phyloP scores from a whole-genome alignment of 352 stramenopile genomes.

The Pythium monospermum region DNA sequence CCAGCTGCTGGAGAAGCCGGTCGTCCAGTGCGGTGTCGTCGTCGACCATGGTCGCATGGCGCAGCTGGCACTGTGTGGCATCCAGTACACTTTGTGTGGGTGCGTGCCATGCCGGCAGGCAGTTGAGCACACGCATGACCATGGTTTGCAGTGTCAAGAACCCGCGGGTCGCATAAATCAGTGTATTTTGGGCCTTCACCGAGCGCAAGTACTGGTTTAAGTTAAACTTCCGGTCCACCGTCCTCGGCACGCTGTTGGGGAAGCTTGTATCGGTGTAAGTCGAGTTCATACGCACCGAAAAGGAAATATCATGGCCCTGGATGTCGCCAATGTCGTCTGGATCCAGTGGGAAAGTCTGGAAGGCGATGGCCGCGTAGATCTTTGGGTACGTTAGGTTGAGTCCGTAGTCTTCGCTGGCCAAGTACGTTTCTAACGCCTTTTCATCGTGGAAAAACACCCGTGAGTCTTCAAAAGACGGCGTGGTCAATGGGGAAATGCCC shows the following conservation, averaged over 20 bases:
- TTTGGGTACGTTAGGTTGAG: slow-evolving; percentile 40
- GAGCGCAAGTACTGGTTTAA: slow-evolving; percentile 22
- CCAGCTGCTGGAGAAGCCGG: slow-evolving; percentile 38
- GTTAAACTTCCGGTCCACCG: slow-evolving; percentile 14
- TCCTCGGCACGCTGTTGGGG: slow-evolving; percentile 41
- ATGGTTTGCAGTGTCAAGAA: slow-evolving; percentile 75
- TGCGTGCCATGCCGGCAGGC: slow-evolving; percentile 48
- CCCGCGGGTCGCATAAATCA: slow-evolving; percentile 49
- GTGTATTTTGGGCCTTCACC: slow-evolving; percentile 19
- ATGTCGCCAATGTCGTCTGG: slow-evolving; percentile 31
- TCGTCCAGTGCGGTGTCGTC: slow-evolving; percentile 20
- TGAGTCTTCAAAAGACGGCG: slow-evolving; percentile 52
- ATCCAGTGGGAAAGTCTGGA: slow-evolving; percentile 40
- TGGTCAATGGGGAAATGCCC: slow-evolving; percentile 38
- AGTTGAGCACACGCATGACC: slow-evolving; percentile 63
- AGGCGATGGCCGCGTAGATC: slow-evolving; percentile 64
- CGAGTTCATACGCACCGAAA: slow-evolving; percentile 67
- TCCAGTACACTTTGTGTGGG: slow-evolving; percentile 22
- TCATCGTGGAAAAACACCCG: slow-evolving; percentile 58
- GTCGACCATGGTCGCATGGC: slow-evolving; percentile 24
- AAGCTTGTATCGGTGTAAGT: slow-evolving; percentile 31
- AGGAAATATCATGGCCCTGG: slow-evolving; percentile 35
- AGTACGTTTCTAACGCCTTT: slow-evolving; percentile 42
- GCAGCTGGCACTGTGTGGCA: slow-evolving; percentile 36
- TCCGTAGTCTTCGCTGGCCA: slow-evolving; percentile 47